phyloP scores from a whole-genome alignment of 495 filamentous ascomycete genomes.

The Pyrenula massariospora region DNA sequence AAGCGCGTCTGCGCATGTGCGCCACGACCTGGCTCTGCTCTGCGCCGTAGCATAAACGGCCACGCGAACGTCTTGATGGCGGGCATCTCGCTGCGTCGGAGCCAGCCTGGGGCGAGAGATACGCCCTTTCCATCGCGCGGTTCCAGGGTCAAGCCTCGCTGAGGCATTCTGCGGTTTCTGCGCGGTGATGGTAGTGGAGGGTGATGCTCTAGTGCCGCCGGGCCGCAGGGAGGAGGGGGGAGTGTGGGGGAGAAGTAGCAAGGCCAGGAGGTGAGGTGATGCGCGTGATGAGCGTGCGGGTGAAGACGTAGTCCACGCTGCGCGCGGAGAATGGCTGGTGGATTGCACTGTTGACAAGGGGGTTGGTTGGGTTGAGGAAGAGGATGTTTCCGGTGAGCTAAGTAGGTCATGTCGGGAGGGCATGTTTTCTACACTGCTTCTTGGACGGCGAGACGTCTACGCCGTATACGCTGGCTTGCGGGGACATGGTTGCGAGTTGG shows the following conservation, averaged over 20 bases:
- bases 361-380: not conserved
- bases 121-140: not conserved
- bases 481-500: slow-evolving; percentile 3
- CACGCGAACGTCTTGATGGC: slow-evolving; percentile 2
- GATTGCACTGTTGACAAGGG: not conserved
- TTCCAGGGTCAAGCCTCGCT: slow-evolving; percentile 6
- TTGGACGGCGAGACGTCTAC: slow-evolving; percentile 7
- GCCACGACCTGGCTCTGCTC: slow-evolving; percentile 4
- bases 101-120: slow-evolving; percentile 2
- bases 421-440: not conserved
- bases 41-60: slow-evolving; percentile 1
- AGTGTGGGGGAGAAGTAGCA: not conserved
- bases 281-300: slow-evolving; percentile 6
- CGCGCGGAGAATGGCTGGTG: not conserved
- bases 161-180: slow-evolving; percentile 1
- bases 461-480: slow-evolving; percentile 5
- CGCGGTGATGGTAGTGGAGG: slow-evolving; percentile 3
- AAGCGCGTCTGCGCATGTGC: slow-evolving; percentile 6
- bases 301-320: slow-evolving; percentile 6
- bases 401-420: slow-evolving; percentile 2
- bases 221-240: not conserved
- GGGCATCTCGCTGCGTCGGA: slow-evolving; percentile 5
- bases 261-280: slow-evolving; percentile 3
- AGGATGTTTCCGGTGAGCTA: slow-evolving; percentile 6
- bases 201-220: slow-evolving; percentile 8